Percentiles rank a stretch among this genome's conserved stretches.
phyloP scores from a whole-genome alignment of 805 yeast species.

The Diddensiella santjacobensis region DNA sequence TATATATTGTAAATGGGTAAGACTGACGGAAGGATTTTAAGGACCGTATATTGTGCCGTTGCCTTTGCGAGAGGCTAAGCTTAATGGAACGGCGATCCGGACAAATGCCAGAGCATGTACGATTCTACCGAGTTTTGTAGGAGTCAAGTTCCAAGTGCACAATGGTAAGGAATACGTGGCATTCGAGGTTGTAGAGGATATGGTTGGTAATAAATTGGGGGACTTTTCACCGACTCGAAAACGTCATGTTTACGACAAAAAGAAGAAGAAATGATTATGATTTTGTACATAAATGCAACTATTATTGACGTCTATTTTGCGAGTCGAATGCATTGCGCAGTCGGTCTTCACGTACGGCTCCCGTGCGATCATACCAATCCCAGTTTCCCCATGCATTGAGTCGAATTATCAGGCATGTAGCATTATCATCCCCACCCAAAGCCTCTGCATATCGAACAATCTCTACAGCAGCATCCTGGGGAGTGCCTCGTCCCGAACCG shows the following conservation, averaged over 20 bases:
- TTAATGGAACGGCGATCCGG: conserved; percentile 79
- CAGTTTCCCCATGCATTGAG: conserved; percentile 92
- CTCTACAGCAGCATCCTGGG: conserved; percentile 82
- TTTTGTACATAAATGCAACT: not conserved
- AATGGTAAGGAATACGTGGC: conserved; percentile 94
- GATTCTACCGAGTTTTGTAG: conserved; percentile 92
- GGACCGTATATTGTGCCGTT: conserved; percentile 94
- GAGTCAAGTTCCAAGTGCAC: conserved; percentile 89
- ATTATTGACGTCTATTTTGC: conserved; percentile 1
- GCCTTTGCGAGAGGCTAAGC: conserved; percentile 83
- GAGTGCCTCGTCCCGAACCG: conserved; percentile 71
- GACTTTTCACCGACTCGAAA: conserved; percentile 94
- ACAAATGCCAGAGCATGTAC: conserved; percentile 97
- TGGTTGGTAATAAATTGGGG: conserved; percentile 95
- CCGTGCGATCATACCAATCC: conserved; percentile 73
- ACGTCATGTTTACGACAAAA: conserved; percentile 58
- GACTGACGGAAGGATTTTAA: conserved; percentile 10
- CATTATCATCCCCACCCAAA: conserved; percentile 90
- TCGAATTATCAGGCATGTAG: conserved; percentile 82
- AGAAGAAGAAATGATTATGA: conserved; percentile 32
- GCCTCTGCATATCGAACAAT: conserved; percentile 79
- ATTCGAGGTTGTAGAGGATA: conserved; percentile 81
- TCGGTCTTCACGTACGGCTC: conserved; percentile 70
- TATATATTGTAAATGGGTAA: not conserved
- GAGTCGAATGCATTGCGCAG: conserved; percentile 41